Percentiles rank a stretch among this genome's conserved stretches.
These are phyloP conservation scores for Penicillium simplicissimum DNA, from an alignment of 495 filamentous ascomycete species.

Conservation along the genomic window DNA sequence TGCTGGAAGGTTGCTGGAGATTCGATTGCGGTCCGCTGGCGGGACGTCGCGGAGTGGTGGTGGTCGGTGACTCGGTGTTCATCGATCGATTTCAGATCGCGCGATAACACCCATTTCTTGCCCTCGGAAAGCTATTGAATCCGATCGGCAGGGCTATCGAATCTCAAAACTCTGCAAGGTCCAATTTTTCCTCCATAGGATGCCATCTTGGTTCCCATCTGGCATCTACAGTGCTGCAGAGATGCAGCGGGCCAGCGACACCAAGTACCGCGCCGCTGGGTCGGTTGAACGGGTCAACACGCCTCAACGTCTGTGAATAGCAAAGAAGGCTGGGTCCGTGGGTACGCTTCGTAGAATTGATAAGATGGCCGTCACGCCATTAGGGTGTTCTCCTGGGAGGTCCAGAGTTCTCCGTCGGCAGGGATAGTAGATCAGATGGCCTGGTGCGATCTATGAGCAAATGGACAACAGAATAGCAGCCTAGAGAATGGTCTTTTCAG, in stretches of 20 bases:
- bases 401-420: neutral
- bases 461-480: neutral
- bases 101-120: neutral
- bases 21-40: neutral
- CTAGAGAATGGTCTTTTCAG: neutral
- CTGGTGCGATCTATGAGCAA: neutral
- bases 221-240: neutral
- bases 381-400: neutral
- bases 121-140: neutral
- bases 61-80: neutral
- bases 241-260: neutral
- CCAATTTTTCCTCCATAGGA: neutral
- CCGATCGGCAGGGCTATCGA: conserved; percentile 5
- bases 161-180: conserved; percentile 2
- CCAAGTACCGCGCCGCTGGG: neutral
- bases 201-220: neutral
- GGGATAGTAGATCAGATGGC: neutral
- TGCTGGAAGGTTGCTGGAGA: neutral
- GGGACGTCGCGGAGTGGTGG: neutral
- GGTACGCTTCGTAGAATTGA: neutral
- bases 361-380: neutral
- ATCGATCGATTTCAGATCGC: neutral
- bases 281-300: neutral
- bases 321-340: neutral
- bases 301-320: neutral